Evolutionary conservation across 2,329 filamentous ascomycete species (phyloP), one percentile per base, ranked within the genome.

Genomic region (Sclerotinia trifoliorum): DNA sequence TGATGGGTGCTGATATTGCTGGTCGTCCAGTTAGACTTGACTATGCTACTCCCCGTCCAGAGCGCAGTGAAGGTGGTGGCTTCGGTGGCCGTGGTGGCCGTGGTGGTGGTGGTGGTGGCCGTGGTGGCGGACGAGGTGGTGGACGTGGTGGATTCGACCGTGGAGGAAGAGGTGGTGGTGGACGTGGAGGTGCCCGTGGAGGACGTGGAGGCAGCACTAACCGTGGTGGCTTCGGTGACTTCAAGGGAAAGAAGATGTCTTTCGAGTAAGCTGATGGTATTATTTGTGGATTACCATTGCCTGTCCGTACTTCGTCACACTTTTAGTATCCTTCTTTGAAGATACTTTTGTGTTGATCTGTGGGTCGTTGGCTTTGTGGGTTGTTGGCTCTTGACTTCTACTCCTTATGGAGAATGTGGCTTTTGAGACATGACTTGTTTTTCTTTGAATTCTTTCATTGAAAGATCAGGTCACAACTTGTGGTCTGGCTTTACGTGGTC

Each of bases 1-100:
- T 90, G 76, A 83, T 86, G 72, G 90, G 89, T 72, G 82, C 82
- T 67, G 85, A 89, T 63, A 83, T 92, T 74, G 84, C 81, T 74
- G 88, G 88, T 66, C 89, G 89, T 74, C 75, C 86, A 57, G 83
- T 91, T 73, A 85, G 89, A 75, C 84, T 92, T 61, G 89, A 92
- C 81, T 92, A 84, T 79, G 87, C 87, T 78, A 81, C 83, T 71
- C 85, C 88, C 68, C 85, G 87, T 70, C 79, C 82, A 74, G 83
- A 83, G 74, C 82, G 82, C 72, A 80, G 80, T 70, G 79, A 80
- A 60, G 76, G 81, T 70, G 80, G 83, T 72, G 80, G 81, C 67
- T 78, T 80, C 62, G 79, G 82, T 67, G 79, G 82, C 66, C 72
- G 77, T 24, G 55, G 81, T 68, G 79, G 80, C 75, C 81, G 81